phyloP scores from a whole-genome alignment of 2,329 filamentous ascomycete genomes.

The Aspergillus ibericus region DNA sequence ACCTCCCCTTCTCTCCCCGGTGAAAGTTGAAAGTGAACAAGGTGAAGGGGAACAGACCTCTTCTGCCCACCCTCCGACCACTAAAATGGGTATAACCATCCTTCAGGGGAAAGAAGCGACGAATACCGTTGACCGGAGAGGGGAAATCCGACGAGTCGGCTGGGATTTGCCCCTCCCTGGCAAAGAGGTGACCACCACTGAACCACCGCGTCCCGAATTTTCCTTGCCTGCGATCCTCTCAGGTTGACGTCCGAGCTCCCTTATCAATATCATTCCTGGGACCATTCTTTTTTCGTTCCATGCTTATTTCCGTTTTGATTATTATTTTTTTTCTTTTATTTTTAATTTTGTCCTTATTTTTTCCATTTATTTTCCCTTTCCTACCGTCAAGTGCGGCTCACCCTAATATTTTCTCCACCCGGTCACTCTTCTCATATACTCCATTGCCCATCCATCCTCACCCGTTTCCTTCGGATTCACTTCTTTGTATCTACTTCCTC shows the following conservation, averaged over 20 bases:
- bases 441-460: slow-evolving; percentile 9
- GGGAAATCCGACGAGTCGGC: neutral
- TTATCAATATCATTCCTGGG: slow-evolving; percentile 10
- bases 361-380: neutral
- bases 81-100: neutral
- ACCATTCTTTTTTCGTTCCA: slow-evolving; percentile 12
- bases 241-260: slow-evolving; percentile 9
- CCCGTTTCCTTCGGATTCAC: slow-evolving; percentile 3
- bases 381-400: slow-evolving; percentile 8
- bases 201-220: slow-evolving; percentile 4
- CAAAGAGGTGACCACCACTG: neutral
- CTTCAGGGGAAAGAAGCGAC: neutral
- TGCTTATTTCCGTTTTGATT: slow-evolving; percentile 9
- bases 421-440: slow-evolving; percentile 13
- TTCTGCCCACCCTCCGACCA: neutral
- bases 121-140: neutral
- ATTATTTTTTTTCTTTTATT: too few species aligned
- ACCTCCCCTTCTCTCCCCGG: neutral
- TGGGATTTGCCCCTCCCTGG: neutral
- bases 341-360: slow-evolving; percentile 9
- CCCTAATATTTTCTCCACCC: slow-evolving; percentile 4
- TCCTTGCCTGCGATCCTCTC: neutral
- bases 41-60: neutral
- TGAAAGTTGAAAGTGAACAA: too few species aligned
- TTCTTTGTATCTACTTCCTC: slow-evolving; percentile 8